Evolutionary conservation across 164 flowering plant species (phyloP), one percentile per base, ranked within the genome.

Genomic region (Nymphaea colorata): DNA sequence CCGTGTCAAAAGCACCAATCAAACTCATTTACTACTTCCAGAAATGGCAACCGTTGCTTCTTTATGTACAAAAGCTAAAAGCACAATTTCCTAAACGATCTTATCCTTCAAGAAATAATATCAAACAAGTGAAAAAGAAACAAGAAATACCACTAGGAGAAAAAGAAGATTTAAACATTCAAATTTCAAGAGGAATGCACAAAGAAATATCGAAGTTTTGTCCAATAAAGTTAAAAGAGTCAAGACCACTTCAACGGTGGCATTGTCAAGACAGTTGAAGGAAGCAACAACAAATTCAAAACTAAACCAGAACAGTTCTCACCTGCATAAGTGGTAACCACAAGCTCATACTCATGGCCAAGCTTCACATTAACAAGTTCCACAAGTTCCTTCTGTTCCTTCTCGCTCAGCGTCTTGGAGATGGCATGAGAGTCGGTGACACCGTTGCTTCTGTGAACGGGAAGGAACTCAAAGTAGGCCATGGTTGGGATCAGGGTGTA

Each of bases 301-400:
- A 25, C 36, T 25, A 25, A 25, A 25, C 36, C 36, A 47, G 11
- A 47, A 47, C 55, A 12, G 12, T 6, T 2, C 55, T 47, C 12
- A 47, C 55, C 55, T 47, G 55, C 55, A 47, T 47, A 47, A 7
- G 55, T 47, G 55, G 55, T 47, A 12, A 47, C 55, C 7, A 47
- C 55, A 25, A 93, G 93, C 82, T 94, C 98, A 60, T 94, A 94
- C 64, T 94, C 98, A 0, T 85, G 90, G 5, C 96, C 98, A n/a
- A 88, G 87, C 77, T 84, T 86, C 67, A 94, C 97, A 73, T 94
- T 91, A 25, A 74, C 91, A 3, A 94, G 90, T 75, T 91, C 96
- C 16, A 89, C 88, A 62, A 87, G 59, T 7, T 88, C 88, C 57
- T 87, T 79, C 65, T 83, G 84, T 69, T 88, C 93, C 68, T 84